These are phyloP conservation scores for Cordyceps javanica DNA, from an alignment of 2,329 filamentous ascomycete genomes.

Conservation along the genomic window DNA sequence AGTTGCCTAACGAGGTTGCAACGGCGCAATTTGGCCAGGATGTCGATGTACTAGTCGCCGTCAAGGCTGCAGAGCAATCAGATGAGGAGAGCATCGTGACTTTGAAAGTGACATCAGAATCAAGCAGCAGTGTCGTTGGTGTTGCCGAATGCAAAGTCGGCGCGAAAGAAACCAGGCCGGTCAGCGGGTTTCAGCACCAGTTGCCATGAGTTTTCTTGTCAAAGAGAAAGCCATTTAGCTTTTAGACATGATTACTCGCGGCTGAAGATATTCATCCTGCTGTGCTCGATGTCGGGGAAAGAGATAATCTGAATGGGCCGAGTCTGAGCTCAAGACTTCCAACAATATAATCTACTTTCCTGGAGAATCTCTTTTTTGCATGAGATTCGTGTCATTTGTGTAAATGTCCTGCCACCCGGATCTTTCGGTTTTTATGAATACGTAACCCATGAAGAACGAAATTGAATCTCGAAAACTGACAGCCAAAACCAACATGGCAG, in stretches of 20 bases:
- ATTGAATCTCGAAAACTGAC: too few species aligned
- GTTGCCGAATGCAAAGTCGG: constrained; percentile 27
- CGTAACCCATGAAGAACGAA: background rate
- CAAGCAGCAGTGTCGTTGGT: constrained; percentile 26
- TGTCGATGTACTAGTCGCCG: constrained; percentile 35
- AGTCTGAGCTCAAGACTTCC: too few species aligned
- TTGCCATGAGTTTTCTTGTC: background rate
- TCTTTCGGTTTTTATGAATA: too few species aligned
- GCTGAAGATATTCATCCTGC: too few species aligned
- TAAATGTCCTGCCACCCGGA: too few species aligned
- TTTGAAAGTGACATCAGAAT: constrained; percentile 40
- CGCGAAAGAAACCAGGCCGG: background rate
- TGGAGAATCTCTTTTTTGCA: too few species aligned
- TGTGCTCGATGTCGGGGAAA: too few species aligned
- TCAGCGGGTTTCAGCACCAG: background rate
- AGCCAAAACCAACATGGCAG: background rate
- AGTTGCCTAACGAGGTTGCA: constrained; percentile 34
- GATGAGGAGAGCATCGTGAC: constrained; percentile 32
- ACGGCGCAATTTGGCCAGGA: constrained; percentile 34
- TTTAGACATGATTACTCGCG: too few species aligned
- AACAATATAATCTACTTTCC: too few species aligned
- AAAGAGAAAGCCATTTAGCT: too few species aligned
- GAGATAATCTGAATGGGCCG: too few species aligned
- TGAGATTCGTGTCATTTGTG: too few species aligned
- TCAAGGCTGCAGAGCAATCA: constrained; percentile 27